Base-by-base conservation (phyloP, 192 early-diverging fungal genomes). In the Coemansia erecta region DNA sequence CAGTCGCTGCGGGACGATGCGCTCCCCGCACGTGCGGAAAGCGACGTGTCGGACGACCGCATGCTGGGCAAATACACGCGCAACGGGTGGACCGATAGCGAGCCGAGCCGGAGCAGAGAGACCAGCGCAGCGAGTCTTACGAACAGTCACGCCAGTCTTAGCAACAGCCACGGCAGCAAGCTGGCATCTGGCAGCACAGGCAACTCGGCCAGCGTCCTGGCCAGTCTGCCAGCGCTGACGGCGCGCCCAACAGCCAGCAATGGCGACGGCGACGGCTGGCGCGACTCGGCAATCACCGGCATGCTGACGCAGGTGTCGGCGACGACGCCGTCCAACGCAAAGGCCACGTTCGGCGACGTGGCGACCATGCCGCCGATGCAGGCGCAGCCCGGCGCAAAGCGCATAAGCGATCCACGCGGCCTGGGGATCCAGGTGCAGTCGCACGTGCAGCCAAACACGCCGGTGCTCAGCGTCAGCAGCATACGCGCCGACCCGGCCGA, bases 201-300 rank as follows among this genome's bases (percentile, higher is more conserved):
- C 39, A 43, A 33, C 8, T 31, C 24, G 10, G 43, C 23, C 11
- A 46, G 44, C 43, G 23, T 24, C 6, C 19, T 23, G 23, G 24
- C 56, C 4, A 46, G 41, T 12, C 13, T 58, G 23, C 39, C 35
- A 6, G 53, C 21, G 37, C 53, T 42, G 53, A 39, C n/a, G 2
- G 7, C 41, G 10, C 39, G 39, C 4, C 39, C 39, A 3, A 2
- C 37, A 10, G 12, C 21, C 19, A 58, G 56, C 50, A 58, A 52
- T 12, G 66, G 46, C 15, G 64, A 60, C 22, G 56, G 44, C 28
- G 57, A 63, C 22, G 42, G 51, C 35, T 73, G 70, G 73, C 67
- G 73, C 39, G 66, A 75, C 45, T 75, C 73, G 17, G 73, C 66
- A 10, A 64, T 75, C 21, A 66, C 73, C 18, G 73, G 73, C 12